Percentiles rank a stretch among this genome's conserved stretches.
These are phyloP conservation scores for Pilatotrama ljubarskyi DNA, from an alignment of 768 basidiomycete species.

Conservation along the genomic window DNA sequence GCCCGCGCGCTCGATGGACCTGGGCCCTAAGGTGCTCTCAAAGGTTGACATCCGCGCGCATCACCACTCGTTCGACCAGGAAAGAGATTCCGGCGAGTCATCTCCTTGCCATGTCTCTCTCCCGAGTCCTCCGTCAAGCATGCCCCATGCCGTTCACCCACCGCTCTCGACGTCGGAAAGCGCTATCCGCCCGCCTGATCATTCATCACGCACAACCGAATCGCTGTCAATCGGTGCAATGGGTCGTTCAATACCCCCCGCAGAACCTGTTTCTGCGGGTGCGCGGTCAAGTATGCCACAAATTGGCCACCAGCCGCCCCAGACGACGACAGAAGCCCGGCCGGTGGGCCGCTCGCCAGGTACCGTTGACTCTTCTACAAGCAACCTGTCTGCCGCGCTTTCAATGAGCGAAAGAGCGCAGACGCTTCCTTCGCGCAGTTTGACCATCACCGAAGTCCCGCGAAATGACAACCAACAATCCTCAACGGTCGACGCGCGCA, in stretches of 20 bases:
- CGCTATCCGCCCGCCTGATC: not conserved
- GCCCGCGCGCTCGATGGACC: conserved; percentile 27
- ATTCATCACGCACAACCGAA: not conserved
- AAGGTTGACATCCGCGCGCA: conserved; percentile 14
- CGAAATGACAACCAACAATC: not conserved
- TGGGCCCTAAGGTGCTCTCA: conserved; percentile 21
- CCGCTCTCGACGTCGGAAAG: not conserved
- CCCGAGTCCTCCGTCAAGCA: not conserved
- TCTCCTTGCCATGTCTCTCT: conserved; percentile 8
- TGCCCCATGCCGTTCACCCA: not conserved
- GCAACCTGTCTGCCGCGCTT: not conserved
- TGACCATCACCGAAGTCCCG: not conserved
- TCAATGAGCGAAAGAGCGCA: not conserved
- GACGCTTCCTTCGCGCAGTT: conserved; percentile 7
- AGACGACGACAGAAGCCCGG: too few relatives aligned
- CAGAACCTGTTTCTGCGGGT: too few relatives aligned
- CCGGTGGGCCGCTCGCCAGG: conserved; percentile 3
- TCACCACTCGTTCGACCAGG: conserved; percentile 18
- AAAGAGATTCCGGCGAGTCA: conserved; percentile 13
- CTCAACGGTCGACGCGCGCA: not conserved
- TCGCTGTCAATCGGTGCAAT: not conserved
- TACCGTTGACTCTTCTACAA: not conserved
- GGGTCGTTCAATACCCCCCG: not conserved
- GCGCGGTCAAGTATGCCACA: too few relatives aligned
- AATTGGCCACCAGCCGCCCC: too few relatives aligned